These are phyloP conservation scores for Pterulicium gracile DNA, from an alignment of 1,284 basidiomycete genomes.

Conservation along the genomic window DNA sequence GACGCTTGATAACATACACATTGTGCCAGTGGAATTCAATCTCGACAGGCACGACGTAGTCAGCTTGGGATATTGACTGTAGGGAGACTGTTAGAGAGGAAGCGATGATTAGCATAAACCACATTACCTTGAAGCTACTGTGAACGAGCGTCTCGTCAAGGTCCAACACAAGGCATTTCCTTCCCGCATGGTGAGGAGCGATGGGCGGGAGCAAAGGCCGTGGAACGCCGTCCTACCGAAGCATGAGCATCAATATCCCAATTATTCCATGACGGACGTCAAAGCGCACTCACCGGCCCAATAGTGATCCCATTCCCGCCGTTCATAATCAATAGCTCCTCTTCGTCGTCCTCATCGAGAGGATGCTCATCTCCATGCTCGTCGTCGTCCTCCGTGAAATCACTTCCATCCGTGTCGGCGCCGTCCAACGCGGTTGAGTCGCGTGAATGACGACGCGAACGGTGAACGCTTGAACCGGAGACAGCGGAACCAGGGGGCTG, in stretches of 20 bases:
- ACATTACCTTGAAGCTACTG: conserved; percentile 74
- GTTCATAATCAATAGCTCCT: conserved; percentile 35
- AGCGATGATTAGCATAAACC: conserved; percentile 5
- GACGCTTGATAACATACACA: conserved; percentile 98
- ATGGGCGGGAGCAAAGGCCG: conserved; percentile 70
- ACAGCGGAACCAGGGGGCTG: conserved; percentile 47
- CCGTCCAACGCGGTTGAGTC: conserved; percentile 23
- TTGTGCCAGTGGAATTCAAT: conserved; percentile 98
- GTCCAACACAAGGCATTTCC: conserved; percentile 84
- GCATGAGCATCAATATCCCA: neutral
- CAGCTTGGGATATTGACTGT: conserved; percentile 89
- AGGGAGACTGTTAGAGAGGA: conserved; percentile 10
- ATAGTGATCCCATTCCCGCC: conserved; percentile 43
- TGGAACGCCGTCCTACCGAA: conserved; percentile 67
- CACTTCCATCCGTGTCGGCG: conserved; percentile 31
- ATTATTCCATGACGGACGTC: conserved; percentile 3
- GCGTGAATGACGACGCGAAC: neutral
- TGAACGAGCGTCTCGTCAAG: conserved; percentile 87
- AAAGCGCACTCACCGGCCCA: conserved; percentile 29
- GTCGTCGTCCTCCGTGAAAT: conserved; percentile 19
- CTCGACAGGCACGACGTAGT: conserved; percentile 98
- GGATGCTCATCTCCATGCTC: conserved; percentile 30
- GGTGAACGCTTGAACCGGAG: neutral
- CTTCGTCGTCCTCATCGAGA: conserved; percentile 29
- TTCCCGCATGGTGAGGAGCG: conserved; percentile 50